Evolutionary conservation across 306 rosid species (phyloP), one percentile per base, ranked within the genome.

Genomic region (Trifolium pratense): DNA sequence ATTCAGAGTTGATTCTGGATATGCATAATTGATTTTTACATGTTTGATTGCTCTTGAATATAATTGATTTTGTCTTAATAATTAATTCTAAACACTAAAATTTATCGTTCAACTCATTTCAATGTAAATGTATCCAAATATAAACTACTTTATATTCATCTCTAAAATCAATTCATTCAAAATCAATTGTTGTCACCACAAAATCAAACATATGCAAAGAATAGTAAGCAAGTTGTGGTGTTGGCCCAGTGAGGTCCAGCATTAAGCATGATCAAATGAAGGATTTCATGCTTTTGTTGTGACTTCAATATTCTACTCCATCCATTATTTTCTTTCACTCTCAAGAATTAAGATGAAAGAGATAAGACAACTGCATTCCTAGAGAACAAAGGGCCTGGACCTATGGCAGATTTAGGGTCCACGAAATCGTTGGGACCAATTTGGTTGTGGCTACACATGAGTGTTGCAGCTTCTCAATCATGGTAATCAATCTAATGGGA

Each of bases 361-460:
- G 87, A 89, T 56, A 75, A 80, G 46, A 79, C 91, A 82, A 8
- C 43, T 49, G 85, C 66, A 88, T 87, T 86, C 90, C 86, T 66
- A 56, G 75, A 77, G 80, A 56, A 68, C 71, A 79, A 81, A 73
- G 82, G 60, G 85, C 66, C 80, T 83, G 86, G 86, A 72, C 85
- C 85, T 83, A 58, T 68, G 13, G 18, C 26, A 56, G 81, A 78
- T 79, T 87, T 48, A 66, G 84, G 92, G 98, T 81, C 96, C 98
- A 90, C 89, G 62, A 87, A 88, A 88, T 88, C 92, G 68, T 36
- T 12, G 78, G 86, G 86, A 78, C 86, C 83, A 70, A 78, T 65
- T 69, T 78, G 9, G 49, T 67, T 49, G 25, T 74, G 64, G 68
- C 63, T 73, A 76, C 16, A 0, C 34, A 52, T 64, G 15, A 64